Conservation (phyloP, 2,329 filamentous ascomycete genomes). For the Stachybotrys chlorohalonatus region DNA sequence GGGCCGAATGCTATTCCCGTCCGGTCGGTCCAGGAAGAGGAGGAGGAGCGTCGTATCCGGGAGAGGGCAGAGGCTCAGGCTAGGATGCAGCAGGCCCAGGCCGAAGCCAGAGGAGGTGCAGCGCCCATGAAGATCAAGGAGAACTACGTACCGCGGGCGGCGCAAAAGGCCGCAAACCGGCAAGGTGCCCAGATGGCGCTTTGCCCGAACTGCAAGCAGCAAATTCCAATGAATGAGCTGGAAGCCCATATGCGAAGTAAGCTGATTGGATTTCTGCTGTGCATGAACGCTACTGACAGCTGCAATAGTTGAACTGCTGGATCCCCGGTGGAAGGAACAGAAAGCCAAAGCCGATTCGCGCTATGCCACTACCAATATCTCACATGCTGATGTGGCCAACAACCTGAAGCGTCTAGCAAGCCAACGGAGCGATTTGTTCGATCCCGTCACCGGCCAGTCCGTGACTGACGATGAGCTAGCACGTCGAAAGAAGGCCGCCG, state of each 20-base stretch:
- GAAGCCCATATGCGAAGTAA: conserved; percentile 85
- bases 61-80: conserved; percentile 51
- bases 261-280: conserved; percentile 12
- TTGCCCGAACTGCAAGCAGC: conserved; percentile 89
- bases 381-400: conserved; percentile 78
- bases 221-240: conserved; percentile 78
- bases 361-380: conserved; percentile 76
- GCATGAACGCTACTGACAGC: conserved; percentile 20
- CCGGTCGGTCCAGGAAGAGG: conserved; percentile 43
- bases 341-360: conserved; percentile 81
- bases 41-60: conserved; percentile 54
- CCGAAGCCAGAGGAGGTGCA: conserved; percentile 61
- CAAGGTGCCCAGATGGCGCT: conserved; percentile 59
- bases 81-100: conserved; percentile 66
- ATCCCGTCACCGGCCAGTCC: conserved; percentile 58
- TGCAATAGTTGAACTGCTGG: conserved; percentile 70
- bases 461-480: conserved; percentile 65
- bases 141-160: conserved; percentile 83
- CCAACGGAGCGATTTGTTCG: conserved; percentile 81
- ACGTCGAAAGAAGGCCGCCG: conserved; percentile 66
- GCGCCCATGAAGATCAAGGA: conserved; percentile 82
- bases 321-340: conserved; percentile 93
- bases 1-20: conserved; percentile 14
- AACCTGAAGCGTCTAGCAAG: conserved; percentile 93
- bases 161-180: conserved; percentile 60